Evolutionary conservation across 1,284 basidiomycete genomes (phyloP).

Genomic region (Microbotryum silenes-acaulis): DNA sequence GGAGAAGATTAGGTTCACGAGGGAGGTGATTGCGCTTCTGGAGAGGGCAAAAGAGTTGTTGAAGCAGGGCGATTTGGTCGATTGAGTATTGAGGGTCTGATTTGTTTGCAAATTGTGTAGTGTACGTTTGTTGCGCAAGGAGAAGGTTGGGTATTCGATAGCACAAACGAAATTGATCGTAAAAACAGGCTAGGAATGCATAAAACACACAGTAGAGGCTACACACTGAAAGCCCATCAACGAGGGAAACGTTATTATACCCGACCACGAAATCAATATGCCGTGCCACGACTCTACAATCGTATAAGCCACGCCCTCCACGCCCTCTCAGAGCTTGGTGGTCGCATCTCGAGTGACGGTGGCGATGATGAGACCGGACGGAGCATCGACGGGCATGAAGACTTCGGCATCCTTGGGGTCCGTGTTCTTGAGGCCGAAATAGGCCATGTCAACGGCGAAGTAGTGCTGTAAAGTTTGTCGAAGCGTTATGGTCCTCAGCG

Average conservation of each 20-base stretch:
- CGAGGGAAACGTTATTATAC: background rate
- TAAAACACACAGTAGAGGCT: background rate
- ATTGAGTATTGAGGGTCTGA: no score
- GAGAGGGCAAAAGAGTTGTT: background rate
- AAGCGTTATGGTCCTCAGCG: background rate
- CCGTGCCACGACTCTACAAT: no score
- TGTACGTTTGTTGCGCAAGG: no score
- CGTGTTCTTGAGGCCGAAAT: constrained; percentile 31
- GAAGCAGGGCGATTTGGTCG: no score
- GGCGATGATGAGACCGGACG: constrained; percentile 35
- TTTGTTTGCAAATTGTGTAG: no score
- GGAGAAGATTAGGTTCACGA: background rate
- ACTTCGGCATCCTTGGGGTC: constrained; percentile 34
- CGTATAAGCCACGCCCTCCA: background rate
- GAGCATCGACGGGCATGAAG: constrained; percentile 33
- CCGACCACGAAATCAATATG: no score
- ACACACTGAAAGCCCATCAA: background rate
- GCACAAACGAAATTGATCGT: no score
- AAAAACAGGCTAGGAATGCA: background rate
- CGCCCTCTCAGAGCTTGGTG: constrained; percentile 17
- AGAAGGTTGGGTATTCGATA: no score
- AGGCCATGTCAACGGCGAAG: constrained; percentile 44
- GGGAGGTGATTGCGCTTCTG: background rate
- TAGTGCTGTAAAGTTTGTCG: constrained; percentile 55
- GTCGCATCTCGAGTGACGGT: constrained; percentile 30